These are phyloP conservation scores for Pythium dissimile DNA, from an alignment of 352 stramenopile genomes.

Conservation along the genomic window DNA sequence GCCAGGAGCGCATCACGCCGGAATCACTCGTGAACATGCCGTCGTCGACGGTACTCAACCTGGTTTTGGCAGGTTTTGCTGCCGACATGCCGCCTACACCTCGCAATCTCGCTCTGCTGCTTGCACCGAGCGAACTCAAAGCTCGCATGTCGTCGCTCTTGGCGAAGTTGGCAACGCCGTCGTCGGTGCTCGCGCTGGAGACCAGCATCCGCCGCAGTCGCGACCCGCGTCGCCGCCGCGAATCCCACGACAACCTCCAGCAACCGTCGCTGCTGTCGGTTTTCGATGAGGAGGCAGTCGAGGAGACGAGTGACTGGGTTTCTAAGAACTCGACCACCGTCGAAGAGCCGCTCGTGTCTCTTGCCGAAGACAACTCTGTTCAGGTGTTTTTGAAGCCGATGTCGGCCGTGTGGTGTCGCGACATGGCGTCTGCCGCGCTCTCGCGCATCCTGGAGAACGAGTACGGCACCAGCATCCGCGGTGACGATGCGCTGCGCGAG, in stretches of 20 bases:
- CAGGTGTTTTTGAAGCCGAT: constrained; percentile 75
- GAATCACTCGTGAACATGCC: constrained; percentile 78
- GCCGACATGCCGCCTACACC: constrained; percentile 52
- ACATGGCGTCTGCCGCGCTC: constrained; percentile 69
- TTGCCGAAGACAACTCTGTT: constrained; percentile 71
- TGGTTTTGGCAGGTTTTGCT: constrained; percentile 68
- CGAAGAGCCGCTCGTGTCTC: constrained; percentile 72
- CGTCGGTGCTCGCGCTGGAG: constrained; percentile 68
- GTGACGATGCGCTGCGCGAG: constrained; percentile 60
- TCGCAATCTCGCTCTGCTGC: constrained; percentile 51
- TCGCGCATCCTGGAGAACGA: constrained; percentile 74
- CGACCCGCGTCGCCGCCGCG: constrained; percentile 50
- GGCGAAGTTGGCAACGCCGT: constrained; percentile 64
- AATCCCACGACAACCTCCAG: constrained; percentile 21
- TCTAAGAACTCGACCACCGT: constrained; percentile 77
- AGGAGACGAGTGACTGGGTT: constrained; percentile 75
- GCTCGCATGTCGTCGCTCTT: constrained; percentile 55
- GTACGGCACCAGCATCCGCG: constrained; percentile 63
- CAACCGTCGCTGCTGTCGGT: constrained; percentile 51
- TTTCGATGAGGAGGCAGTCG: constrained; percentile 60
- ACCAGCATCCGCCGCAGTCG: constrained; percentile 65
- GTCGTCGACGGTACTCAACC: constrained; percentile 58
- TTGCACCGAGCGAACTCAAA: constrained; percentile 75
- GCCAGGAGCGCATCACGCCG: constrained; percentile 35
- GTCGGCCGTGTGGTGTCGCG: constrained; percentile 51